Base-by-base conservation (phyloP, 331 rosid species). In the Arachis monticola region DNA sequence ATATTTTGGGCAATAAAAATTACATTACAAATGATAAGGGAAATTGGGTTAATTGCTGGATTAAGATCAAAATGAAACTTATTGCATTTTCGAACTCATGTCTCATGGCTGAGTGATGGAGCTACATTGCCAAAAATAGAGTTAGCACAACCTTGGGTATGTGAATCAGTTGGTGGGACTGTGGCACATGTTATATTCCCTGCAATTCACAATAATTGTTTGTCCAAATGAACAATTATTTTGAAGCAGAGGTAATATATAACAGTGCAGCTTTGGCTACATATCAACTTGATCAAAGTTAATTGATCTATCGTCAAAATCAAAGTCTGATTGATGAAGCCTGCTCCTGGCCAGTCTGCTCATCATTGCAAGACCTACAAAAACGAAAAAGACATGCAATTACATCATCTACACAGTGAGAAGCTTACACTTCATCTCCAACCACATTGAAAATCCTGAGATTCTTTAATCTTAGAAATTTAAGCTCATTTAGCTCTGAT, bases 301-400 rank as follows among this genome's bases (percentile, higher is more conserved):
- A 11, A 84, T 84, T 48, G 80, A 66, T 31, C 74, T 51, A 63
- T 86, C 87, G 51, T 84, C 88, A 46, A 80, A 79, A 45, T 80
- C 85, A 48, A 61, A 82, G 64, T 89, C 92, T 62, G 83, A 55
- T 8, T 82, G 84, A 13, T 76, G 84, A 79, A 78, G 77, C 75
- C 88, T 89, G 84, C 75, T 88, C 58, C 81, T 85, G 59, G 89
- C 79, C 57, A 91, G 81, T 85, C 81, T 87, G 80, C 92, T 81
- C 94, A 93, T 87, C 88, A 89, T 80, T 73, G 92, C 93, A 67
- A 93, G 85, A 75, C 98, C 94, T 91, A 67, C 50, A 60, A 65
- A 73, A 73, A 65, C 59, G n/a, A 57, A 35, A 12, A 46, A 61
- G 2, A 56, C 38, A 52, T 69, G 11, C 52, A 72, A 46, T 74